A percentile compares a stretch with the other conserved stretches of the same genome.
phyloP scores from a whole-genome alignment of 257 asterid species.

The Fraxinus quadrangulata region DNA sequence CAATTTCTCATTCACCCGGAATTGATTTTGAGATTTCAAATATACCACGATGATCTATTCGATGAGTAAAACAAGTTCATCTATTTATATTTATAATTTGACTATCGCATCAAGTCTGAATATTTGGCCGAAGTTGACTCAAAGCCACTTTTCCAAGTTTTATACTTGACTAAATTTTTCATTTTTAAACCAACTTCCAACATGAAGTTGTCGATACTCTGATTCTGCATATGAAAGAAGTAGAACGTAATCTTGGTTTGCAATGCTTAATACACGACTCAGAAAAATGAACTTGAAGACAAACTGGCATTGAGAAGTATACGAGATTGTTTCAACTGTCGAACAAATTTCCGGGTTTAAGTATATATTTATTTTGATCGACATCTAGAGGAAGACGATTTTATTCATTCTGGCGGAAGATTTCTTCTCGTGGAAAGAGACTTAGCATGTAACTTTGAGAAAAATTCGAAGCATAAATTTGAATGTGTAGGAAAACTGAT shows the following conservation, averaged over 20 bases:
- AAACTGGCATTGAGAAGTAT: background rate
- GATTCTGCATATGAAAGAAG: slow-evolving; percentile 50
- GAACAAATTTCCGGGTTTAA: background rate
- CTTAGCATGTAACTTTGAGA: background rate
- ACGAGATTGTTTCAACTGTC: background rate
- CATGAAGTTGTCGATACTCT: slow-evolving; percentile 45
- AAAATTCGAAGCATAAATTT: background rate
- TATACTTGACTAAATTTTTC: no score
- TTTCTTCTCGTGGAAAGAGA: background rate
- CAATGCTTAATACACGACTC: slow-evolving; percentile 35
- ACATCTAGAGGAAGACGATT: background rate
- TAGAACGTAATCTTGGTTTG: slow-evolving; percentile 35
- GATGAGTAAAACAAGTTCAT: no score
- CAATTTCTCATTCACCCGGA: no score
- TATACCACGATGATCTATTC: no score
- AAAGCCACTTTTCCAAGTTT: no score
- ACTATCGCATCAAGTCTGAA: no score
- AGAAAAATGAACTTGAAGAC: slow-evolving; percentile 39
- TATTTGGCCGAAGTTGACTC: no score
- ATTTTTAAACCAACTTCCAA: no score
- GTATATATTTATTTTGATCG: background rate
- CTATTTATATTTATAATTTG: no score
- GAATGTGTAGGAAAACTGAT: background rate
- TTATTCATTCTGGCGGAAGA: slow-evolving; percentile 10
- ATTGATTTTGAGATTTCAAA: no score